Evolutionary conservation across 495 filamentous ascomycete genomes (phyloP).

Genomic region (Thermothielavioides terrestris): DNA sequence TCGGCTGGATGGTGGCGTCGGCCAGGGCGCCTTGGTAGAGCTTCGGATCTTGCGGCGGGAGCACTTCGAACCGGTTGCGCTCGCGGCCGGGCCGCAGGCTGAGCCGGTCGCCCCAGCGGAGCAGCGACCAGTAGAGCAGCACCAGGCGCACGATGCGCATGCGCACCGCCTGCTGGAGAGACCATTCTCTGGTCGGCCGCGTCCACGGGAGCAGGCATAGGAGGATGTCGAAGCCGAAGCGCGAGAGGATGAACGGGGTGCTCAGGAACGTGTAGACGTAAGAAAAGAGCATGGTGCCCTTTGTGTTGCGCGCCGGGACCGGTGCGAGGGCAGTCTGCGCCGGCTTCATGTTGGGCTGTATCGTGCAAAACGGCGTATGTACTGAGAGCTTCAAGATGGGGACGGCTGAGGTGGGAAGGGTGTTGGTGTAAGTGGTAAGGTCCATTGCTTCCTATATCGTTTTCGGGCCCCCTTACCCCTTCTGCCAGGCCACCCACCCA

Average conservation of each 20-base stretch:
- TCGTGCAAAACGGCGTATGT: too few species aligned
- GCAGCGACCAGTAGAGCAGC: slow-evolving; percentile 7
- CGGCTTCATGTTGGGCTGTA: not conserved
- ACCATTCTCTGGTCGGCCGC: slow-evolving; percentile 9
- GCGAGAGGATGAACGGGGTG: slow-evolving; percentile 11
- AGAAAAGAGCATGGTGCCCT: not conserved
- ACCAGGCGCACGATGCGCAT: slow-evolving; percentile 6
- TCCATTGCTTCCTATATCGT: not conserved
- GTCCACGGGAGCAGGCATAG: slow-evolving; percentile 2
- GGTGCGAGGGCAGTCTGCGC: not conserved
- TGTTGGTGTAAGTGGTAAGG: not conserved
- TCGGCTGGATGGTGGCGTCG: slow-evolving; percentile 1
- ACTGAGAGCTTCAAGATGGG: not conserved
- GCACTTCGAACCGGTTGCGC: slow-evolving; percentile 12
- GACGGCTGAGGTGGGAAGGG: not conserved
- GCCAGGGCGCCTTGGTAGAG: slow-evolving; percentile 6
- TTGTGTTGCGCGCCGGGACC: not conserved
- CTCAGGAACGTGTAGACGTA: slow-evolving; percentile 1
- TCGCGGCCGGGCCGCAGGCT: slow-evolving; percentile 6
- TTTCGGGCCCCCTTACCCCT: not conserved
- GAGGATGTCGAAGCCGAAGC: slow-evolving; percentile 8
- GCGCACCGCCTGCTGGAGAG: slow-evolving; percentile 11
- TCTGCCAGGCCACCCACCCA: too few species aligned
- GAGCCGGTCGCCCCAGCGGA: not conserved
- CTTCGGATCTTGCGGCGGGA: not conserved